phyloP scores from a whole-genome alignment of 2,329 filamentous ascomycete species.

The Epicoccum nigrum region DNA sequence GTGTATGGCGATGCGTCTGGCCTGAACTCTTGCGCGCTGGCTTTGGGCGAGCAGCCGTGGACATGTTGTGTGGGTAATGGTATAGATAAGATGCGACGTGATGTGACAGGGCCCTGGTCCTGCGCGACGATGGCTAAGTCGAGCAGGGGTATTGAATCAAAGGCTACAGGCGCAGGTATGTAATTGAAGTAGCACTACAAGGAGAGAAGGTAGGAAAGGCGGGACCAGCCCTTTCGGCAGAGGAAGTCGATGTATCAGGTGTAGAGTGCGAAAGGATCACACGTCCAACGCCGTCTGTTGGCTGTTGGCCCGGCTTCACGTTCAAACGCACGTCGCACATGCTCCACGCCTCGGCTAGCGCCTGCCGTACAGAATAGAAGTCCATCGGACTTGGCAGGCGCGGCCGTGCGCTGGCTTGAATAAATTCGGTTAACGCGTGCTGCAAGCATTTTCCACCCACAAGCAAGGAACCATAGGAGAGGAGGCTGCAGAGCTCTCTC shows the following conservation, averaged over 20 bases:
- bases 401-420: slow-evolving; percentile 3
- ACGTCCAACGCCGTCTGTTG: slow-evolving; percentile 8
- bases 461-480: slow-evolving; percentile 28
- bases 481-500: slow-evolving; percentile 44
- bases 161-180: slow-evolving; percentile 10
- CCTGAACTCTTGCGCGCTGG: slow-evolving; percentile 50
- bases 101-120: slow-evolving; percentile 14
- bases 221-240: slow-evolving; percentile 27
- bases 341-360: slow-evolving; percentile 10
- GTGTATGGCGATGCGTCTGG: slow-evolving; percentile 65
- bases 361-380: slow-evolving; percentile 19
- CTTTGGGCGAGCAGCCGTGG: slow-evolving; percentile 40
- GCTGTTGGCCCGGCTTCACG: slow-evolving; percentile 15
- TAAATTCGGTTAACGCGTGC: slow-evolving; percentile 7
- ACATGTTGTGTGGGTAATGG: slow-evolving; percentile 25
- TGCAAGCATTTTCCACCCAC: slow-evolving; percentile 18
- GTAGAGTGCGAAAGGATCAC: slow-evolving; percentile 6
- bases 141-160: slow-evolving; percentile 23
- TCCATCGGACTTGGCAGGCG: slow-evolving; percentile 6
- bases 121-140: slow-evolving; percentile 11
- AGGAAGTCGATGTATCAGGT: slow-evolving; percentile 18
- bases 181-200: slow-evolving; percentile 7
- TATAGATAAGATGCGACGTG: slow-evolving; percentile 2
- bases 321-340: slow-evolving; percentile 10
- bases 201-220: slow-evolving; percentile 11